These are phyloP conservation scores for Meripilus lineatus DNA, from an alignment of 1,284 basidiomycete species.

Conservation along the genomic window DNA sequence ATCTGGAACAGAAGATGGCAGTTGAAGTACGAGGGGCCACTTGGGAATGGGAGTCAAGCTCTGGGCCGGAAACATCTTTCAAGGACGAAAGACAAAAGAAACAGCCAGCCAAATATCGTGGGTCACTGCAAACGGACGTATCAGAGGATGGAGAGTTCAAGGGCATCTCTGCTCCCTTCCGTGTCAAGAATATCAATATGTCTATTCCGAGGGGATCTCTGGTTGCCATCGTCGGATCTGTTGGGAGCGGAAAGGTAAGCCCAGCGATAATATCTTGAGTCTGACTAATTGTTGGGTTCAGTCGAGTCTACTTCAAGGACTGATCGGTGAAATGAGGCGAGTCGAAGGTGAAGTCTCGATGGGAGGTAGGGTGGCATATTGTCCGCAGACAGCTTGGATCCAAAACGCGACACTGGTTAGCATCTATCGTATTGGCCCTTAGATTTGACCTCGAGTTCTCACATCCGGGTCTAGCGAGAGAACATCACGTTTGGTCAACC, in stretches of 20 bases:
- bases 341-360: constrained; percentile 50
- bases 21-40: constrained; percentile 49
- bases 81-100: constrained; percentile 19
- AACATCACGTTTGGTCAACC: constrained; percentile 66
- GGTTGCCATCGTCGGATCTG: constrained; percentile 62
- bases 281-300: constrained; percentile 25
- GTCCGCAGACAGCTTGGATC: constrained; percentile 86
- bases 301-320: constrained; percentile 65
- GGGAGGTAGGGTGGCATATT: constrained; percentile 75
- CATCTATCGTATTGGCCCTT: not conserved
- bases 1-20: constrained; percentile 43
- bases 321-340: constrained; percentile 73
- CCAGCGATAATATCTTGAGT: not conserved
- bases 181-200: constrained; percentile 48
- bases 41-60: constrained; percentile 59
- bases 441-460: not conserved
- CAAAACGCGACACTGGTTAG: constrained; percentile 74
- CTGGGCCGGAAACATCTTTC: constrained; percentile 20
- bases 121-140: too few relatives aligned
- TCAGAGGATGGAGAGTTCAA: constrained; percentile 8
- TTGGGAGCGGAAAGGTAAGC: constrained; percentile 47
- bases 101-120: constrained; percentile 18
- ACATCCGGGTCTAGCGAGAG: constrained; percentile 37
- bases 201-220: constrained; percentile 54
- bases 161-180: constrained; percentile 34